A percentile compares a stretch with the other conserved stretches of the same genome.
phyloP scores from a whole-genome alignment of 306 rosid genomes.

The Morella rubra region DNA sequence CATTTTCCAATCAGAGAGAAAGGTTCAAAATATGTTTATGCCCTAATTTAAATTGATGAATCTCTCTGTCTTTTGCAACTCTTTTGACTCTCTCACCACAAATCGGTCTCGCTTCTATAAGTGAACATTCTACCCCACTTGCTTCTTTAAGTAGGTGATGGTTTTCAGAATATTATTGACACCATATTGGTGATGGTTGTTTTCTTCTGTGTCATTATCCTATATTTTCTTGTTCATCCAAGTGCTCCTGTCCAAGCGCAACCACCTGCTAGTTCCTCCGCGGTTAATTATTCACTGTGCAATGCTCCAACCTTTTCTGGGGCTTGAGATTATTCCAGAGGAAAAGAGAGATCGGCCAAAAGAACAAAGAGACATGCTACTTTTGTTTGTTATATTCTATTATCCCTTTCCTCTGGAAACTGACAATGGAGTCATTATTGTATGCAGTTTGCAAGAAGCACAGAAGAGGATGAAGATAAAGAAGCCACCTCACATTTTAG shows the following conservation, averaged over 20 bases:
- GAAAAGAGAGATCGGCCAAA: neutral
- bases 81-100: neutral
- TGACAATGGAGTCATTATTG: constrained; percentile 29
- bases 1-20: neutral
- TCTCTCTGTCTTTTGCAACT: neutral
- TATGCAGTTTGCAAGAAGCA: constrained; percentile 95
- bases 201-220: neutral
- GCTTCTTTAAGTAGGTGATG: neutral
- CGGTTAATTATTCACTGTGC: neutral
- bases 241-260: neutral
- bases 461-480: constrained; percentile 99
- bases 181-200: neutral
- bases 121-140: neutral
- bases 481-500: constrained; percentile 93
- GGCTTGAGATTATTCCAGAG: neutral
- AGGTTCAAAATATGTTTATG: neutral
- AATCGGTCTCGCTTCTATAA: neutral
- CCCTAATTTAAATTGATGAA: neutral
- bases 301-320: neutral
- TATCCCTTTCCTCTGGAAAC: constrained; percentile 10
- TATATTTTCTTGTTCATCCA: neutral
- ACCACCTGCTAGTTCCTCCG: neutral
- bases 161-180: neutral
- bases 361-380: neutral
- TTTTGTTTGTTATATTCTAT: constrained; percentile 7